Percentiles rank a stretch among this genome's conserved stretches.
These are phyloP conservation scores for Durio zibethinus DNA, from an alignment of 345 rosid species.

Conservation along the genomic window DNA sequence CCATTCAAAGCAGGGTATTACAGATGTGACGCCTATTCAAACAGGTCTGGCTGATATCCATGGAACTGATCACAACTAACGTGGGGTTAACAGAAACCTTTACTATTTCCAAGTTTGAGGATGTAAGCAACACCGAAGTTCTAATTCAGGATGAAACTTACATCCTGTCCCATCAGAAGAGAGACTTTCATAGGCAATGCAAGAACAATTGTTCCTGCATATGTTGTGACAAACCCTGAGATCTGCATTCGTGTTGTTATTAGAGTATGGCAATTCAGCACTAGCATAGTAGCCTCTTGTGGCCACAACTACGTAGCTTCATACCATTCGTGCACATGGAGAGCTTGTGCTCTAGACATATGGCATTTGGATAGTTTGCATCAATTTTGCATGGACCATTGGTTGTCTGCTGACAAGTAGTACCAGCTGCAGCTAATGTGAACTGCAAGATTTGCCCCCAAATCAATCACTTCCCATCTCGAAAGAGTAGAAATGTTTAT, in stretches of 20 bases:
- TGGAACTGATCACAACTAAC: too few relatives aligned
- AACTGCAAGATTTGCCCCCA: slow-evolving; percentile 44
- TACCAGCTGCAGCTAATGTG: slow-evolving; percentile 13
- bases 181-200: slow-evolving; percentile 50
- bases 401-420: slow-evolving; percentile 27
- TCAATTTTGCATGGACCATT: slow-evolving; percentile 33
- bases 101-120: too few relatives aligned
- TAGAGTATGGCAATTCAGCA: slow-evolving; percentile 11
- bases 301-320: slow-evolving; percentile 33
- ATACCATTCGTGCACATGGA: slow-evolving; percentile 43
- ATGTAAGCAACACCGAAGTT: too few relatives aligned
- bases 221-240: slow-evolving; percentile 54
- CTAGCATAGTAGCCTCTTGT: slow-evolving; percentile 39
- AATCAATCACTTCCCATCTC: slow-evolving; percentile 45
- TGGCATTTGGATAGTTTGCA: slow-evolving; percentile 33
- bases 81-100: too few relatives aligned
- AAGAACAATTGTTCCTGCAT: slow-evolving; percentile 63
- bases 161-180: too few relatives aligned
- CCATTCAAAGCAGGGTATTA: too few relatives aligned
- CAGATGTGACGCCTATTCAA: too few relatives aligned
- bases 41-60: too few relatives aligned
- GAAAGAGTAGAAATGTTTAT: slow-evolving; percentile 33
- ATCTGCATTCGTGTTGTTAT: slow-evolving; percentile 23
- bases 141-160: neutral
- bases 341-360: slow-evolving; percentile 50